These are phyloP conservation scores for Leishmania aethiopica DNA, from an alignment of 208 protist genomes.

Conservation along the genomic window DNA sequence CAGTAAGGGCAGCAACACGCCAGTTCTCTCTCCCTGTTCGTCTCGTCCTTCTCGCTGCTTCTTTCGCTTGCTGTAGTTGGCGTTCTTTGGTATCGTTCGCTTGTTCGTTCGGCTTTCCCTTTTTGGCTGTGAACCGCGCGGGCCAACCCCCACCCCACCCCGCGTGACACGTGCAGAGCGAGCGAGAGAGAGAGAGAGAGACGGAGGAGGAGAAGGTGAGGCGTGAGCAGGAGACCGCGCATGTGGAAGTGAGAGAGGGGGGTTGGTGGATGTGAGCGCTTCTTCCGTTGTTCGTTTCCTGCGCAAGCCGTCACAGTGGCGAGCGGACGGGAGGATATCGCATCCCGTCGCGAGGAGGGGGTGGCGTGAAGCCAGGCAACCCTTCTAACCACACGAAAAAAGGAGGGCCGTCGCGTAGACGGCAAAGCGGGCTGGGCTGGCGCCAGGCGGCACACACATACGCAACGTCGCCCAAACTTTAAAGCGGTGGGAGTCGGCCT, in stretches of 20 bases:
- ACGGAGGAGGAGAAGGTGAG: neutral
- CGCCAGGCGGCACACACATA: neutral
- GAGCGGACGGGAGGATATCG: neutral
- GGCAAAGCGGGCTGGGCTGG: neutral
- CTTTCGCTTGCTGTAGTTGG: neutral
- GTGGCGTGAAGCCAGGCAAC: neutral
- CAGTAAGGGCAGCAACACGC: neutral
- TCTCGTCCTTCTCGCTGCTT: neutral
- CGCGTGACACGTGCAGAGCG: neutral
- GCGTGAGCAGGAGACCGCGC: neutral
- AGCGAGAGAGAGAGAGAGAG: neutral
- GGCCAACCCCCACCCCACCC: neutral
- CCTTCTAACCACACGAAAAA: neutral
- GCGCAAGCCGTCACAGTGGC: neutral
- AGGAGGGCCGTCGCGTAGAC: neutral
- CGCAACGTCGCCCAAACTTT: neutral
- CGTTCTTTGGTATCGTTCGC: neutral
- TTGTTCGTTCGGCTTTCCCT: neutral
- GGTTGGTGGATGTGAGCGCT: neutral
- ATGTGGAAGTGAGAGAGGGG: neutral
- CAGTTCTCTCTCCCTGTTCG: neutral
- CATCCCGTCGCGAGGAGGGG: neutral
- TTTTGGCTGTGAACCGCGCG: neutral
- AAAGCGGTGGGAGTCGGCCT: neutral
- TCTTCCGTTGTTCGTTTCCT: neutral